Evolutionary conservation across 352 stramenopile species (phyloP).

Genomic region (Globisporangium parvum): DNA sequence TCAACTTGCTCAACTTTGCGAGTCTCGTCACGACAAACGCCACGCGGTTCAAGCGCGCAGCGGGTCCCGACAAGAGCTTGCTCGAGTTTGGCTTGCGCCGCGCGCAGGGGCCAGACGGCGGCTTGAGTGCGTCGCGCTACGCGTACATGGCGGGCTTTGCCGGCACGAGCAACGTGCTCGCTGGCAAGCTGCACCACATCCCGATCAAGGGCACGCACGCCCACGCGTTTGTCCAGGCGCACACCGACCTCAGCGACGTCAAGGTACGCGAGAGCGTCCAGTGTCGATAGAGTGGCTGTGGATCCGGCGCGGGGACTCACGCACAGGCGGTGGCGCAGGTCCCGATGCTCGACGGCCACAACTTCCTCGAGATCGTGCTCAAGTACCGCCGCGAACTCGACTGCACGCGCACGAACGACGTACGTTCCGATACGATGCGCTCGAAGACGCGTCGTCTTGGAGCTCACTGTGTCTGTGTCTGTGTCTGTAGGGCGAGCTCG

Average conservation of each 20-base stretch:
- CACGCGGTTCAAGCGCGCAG: conserved; percentile 93
- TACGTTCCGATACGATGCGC: conserved; percentile 28
- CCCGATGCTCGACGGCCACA: conserved; percentile 50
- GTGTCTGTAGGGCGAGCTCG: conserved; percentile 91
- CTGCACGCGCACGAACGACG: conserved; percentile 72
- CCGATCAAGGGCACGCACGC: conserved; percentile 96
- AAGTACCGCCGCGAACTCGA: conserved; percentile 77
- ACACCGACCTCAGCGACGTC: conserved; percentile 91
- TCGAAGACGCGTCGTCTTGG: too few species aligned
- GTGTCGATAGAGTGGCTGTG: not conserved
- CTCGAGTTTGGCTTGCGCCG: conserved; percentile 93
- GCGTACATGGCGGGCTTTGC: conserved; percentile 97
- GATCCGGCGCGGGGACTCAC: not conserved
- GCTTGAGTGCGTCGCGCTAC: conserved; percentile 96
- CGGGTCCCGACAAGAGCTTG: conserved; percentile 78
- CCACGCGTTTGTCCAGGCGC: conserved; percentile 97
- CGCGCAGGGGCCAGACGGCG: conserved; percentile 96
- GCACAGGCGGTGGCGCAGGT: conserved; percentile 10
- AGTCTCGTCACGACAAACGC: conserved; percentile 98
- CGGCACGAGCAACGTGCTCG: conserved; percentile 96
- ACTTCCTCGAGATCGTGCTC: conserved; percentile 78
- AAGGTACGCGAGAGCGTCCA: conserved; percentile 19
- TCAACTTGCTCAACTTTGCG: conserved; percentile 98
- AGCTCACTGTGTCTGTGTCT: too few species aligned
- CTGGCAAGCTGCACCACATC: conserved; percentile 94